These are phyloP conservation scores for Lumnitzera littorea DNA, from an alignment of 345 rosid genomes.

Conservation along the genomic window DNA sequence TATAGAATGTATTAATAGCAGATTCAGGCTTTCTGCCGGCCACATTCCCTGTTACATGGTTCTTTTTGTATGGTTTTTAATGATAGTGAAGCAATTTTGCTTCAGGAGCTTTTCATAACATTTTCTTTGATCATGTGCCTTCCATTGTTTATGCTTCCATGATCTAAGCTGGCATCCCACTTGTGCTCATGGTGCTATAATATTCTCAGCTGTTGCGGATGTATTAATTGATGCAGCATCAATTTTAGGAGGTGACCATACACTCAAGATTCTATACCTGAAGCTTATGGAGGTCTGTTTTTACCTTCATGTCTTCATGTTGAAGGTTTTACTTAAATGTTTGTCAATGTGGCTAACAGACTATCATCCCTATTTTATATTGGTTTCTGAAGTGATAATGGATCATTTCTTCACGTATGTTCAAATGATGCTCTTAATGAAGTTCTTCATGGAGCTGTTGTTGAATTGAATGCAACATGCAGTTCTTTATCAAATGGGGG, in stretches of 20 bases:
- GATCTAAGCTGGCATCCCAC: conserved; percentile 11
- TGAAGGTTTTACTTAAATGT: too few species aligned
- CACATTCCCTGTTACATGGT: background rate
- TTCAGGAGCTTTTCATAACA: too few species aligned
- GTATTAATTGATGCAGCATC: conserved; percentile 86
- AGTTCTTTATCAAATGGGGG: too few species aligned
- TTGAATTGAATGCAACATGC: too few species aligned
- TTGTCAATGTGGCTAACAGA: too few species aligned
- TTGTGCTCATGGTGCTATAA: conserved; percentile 24
- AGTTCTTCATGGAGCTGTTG: too few species aligned
- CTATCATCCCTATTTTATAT: too few species aligned
- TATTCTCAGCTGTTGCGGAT: conserved; percentile 89
- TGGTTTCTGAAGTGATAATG: too few species aligned
- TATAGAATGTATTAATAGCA: too few species aligned
- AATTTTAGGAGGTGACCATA: conserved; percentile 86
- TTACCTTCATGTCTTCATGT: conserved; percentile 1
- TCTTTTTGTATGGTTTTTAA: background rate
- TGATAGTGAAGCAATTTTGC: background rate
- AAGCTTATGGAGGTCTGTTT: conserved; percentile 80
- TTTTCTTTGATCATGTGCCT: background rate
- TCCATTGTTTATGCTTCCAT: background rate
- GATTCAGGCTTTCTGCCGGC: too few species aligned
- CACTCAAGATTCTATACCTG: conserved; percentile 71
- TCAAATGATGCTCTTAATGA: too few species aligned
- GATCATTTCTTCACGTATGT: too few species aligned